Evolutionary conservation across 2,329 filamentous ascomycete genomes (phyloP), one percentile per base, ranked within the genome.

Genomic region (Bipolaris oryzae): DNA sequence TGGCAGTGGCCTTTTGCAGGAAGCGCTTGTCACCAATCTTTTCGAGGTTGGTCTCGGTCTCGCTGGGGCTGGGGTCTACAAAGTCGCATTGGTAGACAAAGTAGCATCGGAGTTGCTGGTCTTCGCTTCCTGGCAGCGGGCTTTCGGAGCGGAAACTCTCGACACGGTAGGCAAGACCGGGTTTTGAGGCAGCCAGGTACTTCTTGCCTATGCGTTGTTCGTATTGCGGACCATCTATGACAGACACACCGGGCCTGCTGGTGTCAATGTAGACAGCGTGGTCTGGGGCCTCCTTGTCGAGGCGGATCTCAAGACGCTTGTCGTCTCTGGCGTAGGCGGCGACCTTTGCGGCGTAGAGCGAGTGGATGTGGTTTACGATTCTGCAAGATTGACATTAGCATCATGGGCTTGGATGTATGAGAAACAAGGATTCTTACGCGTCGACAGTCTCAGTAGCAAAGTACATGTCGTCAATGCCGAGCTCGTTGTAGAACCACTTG

Each of bases 211-310:
- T 91, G 58, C 94, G 87, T 74, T 92, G 88, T 80, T 99, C 95
- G 76, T 97, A 99, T 57, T 89, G 85, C n/a, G 95, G 93, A 2
- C 95, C 95, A 51, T 84, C 81, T 20, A 90, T 81, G 44, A 88
- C 84, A 57, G 88, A 90, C 68, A 91, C 82, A 64, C 95, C 95
- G 15, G 95, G 94, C 73, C 89, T 89, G 77, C 93, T 97, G 53
- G 95, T 99, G 76, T 99, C 95, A 67, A 99, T 98, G 80, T 98
- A 99, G 73, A 98, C 96, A 57, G 95, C 95, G 74, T 98, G 95
- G 75, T 98, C 95, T 57, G 84, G 81, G 20, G 92, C 92, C 79
- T 99, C 95, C 86, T 97, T 97, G 75, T 98, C 94, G 39, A 99
- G 81, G 61, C 93, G 87, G 69, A 99, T 97, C 79, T 98, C 93